Evolutionary conservation across 202 grass and related monocot species (phyloP), one percentile per base, ranked within the genome.

Genomic region (Cymbopogon flexuosus): DNA sequence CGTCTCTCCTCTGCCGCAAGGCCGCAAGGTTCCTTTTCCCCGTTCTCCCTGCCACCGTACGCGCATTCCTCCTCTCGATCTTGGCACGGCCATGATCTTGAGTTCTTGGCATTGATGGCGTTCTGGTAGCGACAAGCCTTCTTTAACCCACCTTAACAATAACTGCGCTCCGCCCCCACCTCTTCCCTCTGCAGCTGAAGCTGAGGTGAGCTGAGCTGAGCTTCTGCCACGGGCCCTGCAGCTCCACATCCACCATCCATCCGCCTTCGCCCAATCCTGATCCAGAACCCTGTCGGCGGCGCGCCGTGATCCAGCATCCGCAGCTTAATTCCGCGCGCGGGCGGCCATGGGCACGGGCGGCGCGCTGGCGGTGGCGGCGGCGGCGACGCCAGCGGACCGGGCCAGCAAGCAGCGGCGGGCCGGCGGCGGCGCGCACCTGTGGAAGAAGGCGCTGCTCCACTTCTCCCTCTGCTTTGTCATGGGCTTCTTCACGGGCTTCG

Each of bases 401-500:
- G 72, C 92, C 6, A 37, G 1, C 33, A 97, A 98, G 88, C 91
- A 89, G 88, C 89, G 83, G 63, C 91, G 91, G 68, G n/a, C n/a
- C 52, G 84, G 77, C 24, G n/a, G 87, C 12, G 33, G 86, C 13
- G 57, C 79, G 3, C 86, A 94, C 11, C 88, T 94, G 3, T 93
- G 88, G 90, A 98, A 94, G 95, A 89, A 87, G 52, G 95, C 95
- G 54, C 76, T 98, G 58, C 63, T 97, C 79, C 95, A 97, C 83
- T 97, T 97, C 92, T 94, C 95, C 6, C 92, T 97, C 72, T 97
- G 94, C 79, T 97, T 97, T 76, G 92, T 94, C 65, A 94, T 90
- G 92, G 95, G 95, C 13, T 98, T 98, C 90, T 98, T 98, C 88
- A 94, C 95, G 24, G 95, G 95, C 24, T 98, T 98, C 82, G 92